Evolutionary conservation across 1,284 basidiomycete species (phyloP), one percentile per base, ranked within the genome.

Genomic region (Violaceomyces palustris): DNA sequence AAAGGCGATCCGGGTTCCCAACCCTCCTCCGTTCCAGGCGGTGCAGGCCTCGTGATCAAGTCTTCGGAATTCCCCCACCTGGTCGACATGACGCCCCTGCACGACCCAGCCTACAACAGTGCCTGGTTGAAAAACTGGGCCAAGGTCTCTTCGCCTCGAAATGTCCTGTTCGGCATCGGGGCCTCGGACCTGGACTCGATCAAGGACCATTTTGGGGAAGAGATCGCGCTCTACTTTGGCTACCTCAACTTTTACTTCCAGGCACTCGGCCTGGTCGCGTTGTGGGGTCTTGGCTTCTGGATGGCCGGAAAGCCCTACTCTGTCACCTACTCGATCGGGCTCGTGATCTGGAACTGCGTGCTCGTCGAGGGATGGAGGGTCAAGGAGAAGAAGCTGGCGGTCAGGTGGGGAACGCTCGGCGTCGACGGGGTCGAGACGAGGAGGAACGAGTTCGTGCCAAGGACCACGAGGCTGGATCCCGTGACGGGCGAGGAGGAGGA

Each of bases 161-260:
- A 61, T 11, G 34, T 61, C 3, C 36, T 60, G 21, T 48, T 56
- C 17, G 57, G 62, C 29, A 54, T 71, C 12, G 50, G 45, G 0
- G 27, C 62, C 14, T 35, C 48, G 22, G 67, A 72, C 23, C 57
- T 73, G 23, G 71, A 72, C 31, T 53, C 54, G 21, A 50, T 73
- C 25, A 56, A 69, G 12, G 54, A 55, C 34, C 65, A 73, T 33
- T 67, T 70, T 33, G 71, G 71, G n/a, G 71, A 69, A 33, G 50
- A 70, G n/a, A 45, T 72, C 10, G 71, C 69, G 18, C 44, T 73
- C 14, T 73, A 73, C 53, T 73, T 72, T 55, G 69, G 57, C 24
- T 73, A 70, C 37, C 55, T 73, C 37, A 62, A 63, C 49, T 64
- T 30, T 39, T 73, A 73, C 52, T 70, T 67, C 25, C 54, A 53